Evolutionary conservation across 2,329 filamentous ascomycete genomes (phyloP).

Genomic region (Cordyceps javanica): DNA sequence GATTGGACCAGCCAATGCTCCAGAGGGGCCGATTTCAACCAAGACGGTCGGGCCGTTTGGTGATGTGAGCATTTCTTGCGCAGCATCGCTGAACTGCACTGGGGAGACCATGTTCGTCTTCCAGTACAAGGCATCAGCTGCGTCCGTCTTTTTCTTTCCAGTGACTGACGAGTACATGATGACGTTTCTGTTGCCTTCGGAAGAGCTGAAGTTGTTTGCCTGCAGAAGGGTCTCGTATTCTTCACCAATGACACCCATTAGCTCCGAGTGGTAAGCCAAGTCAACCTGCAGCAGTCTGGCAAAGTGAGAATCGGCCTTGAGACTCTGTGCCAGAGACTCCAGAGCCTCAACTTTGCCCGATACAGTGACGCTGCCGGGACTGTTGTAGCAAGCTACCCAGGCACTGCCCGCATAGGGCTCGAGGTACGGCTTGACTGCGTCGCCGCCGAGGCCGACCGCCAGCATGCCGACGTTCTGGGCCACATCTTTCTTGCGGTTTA

Average conservation of each 20-base stretch:
- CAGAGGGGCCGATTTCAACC: background rate
- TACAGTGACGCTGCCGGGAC: conserved; percentile 36
- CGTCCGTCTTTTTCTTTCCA: background rate
- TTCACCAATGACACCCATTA: conserved; percentile 29
- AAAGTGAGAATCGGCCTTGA: conserved; percentile 32
- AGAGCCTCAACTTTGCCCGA: conserved; percentile 25
- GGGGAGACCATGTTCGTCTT: conserved; percentile 16
- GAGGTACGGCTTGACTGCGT: background rate
- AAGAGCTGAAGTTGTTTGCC: background rate
- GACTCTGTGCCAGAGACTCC: conserved; percentile 32
- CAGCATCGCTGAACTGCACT: conserved; percentile 11
- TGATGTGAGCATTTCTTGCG: conserved; percentile 5
- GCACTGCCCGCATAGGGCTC: background rate
- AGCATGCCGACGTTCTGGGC: conserved; percentile 41
- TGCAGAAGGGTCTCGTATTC: background rate
- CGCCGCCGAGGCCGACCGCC: background rate
- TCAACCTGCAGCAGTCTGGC: conserved; percentile 36
- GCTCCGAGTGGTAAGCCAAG: conserved; percentile 41
- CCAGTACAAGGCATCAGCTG: conserved; percentile 13
- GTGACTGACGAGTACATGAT: conserved; percentile 4
- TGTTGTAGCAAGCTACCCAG: conserved; percentile 32
- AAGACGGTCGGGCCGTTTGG: background rate
- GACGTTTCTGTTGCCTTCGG: background rate
- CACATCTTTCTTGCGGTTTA: conserved; percentile 1
- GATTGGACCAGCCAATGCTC: background rate